These are phyloP conservation scores for Trypanosoma scelopori DNA, from an alignment of 208 protist species.

Conservation along the genomic window DNA sequence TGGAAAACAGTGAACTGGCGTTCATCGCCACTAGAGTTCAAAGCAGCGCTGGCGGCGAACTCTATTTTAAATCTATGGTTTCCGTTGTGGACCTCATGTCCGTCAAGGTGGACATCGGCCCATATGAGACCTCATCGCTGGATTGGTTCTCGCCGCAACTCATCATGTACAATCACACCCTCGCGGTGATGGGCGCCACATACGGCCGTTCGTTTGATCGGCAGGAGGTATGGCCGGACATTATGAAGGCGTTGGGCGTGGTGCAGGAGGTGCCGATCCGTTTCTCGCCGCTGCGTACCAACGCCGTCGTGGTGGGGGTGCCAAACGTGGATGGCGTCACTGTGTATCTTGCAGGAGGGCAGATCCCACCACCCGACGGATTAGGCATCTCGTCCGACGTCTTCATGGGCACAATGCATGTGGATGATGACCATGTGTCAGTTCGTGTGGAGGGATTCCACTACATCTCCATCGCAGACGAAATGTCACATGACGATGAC, in stretches of 20 bases:
- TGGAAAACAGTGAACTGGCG: slow-evolving; percentile 28
- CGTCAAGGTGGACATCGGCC: slow-evolving; percentile 15
- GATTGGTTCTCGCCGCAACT: slow-evolving; percentile 27
- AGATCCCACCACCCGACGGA: slow-evolving; percentile 29
- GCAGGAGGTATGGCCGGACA: slow-evolving; percentile 23
- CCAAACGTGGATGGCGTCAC: slow-evolving; percentile 6
- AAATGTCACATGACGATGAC: background rate
- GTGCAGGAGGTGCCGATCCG: slow-evolving; percentile 7
- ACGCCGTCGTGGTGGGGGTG: slow-evolving; percentile 13
- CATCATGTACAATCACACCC: slow-evolving; percentile 28
- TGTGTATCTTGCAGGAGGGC: slow-evolving; percentile 26
- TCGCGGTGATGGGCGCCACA: slow-evolving; percentile 20
- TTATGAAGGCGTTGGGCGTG: background rate
- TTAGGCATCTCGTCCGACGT: slow-evolving; percentile 18
- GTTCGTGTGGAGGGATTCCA: slow-evolving; percentile 24
- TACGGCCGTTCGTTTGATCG: slow-evolving; percentile 12
- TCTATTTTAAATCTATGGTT: slow-evolving; percentile 15
- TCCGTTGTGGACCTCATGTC: slow-evolving; percentile 28
- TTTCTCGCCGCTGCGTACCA: slow-evolving; percentile 20
- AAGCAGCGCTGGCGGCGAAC: background rate
- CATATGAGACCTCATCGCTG: background rate
- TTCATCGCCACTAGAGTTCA: slow-evolving; percentile 28
- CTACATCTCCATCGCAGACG: slow-evolving; percentile 16
- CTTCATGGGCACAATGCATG: slow-evolving; percentile 24
- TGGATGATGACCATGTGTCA: slow-evolving; percentile 12